Conservation (phyloP, 257 asterid genomes). For the Solanum gracilifrons region DNA sequence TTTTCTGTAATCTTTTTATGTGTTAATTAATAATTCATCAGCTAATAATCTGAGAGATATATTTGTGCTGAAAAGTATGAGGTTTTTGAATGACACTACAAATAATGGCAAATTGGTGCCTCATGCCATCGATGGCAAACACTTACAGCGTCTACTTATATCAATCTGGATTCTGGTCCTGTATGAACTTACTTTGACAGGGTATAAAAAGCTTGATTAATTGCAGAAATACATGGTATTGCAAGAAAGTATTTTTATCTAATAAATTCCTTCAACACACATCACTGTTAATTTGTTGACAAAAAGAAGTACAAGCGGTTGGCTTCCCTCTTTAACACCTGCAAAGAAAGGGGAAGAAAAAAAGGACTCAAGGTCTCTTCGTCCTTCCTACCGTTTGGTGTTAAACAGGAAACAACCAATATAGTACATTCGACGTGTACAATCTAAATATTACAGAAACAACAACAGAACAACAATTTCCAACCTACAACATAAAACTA, state of each 20-base stretch:
- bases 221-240: background rate
- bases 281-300: background rate
- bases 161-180: background rate
- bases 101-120: background rate
- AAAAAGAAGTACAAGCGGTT: background rate
- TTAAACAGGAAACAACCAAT: background rate
- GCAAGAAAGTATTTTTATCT: background rate
- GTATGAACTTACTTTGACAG: background rate
- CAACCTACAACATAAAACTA: background rate
- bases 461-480: background rate
- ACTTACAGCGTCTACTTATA: background rate
- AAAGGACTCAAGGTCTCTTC: background rate
- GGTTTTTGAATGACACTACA: background rate
- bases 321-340: background rate
- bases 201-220: background rate
- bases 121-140: background rate
- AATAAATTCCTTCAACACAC: background rate
- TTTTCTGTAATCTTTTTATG: background rate
- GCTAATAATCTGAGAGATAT: background rate
- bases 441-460: background rate
- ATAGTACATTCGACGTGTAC: background rate
- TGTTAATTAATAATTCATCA: too few species aligned
- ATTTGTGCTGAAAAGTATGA: background rate
- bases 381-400: background rate
- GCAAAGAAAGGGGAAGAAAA: background rate